Evolutionary conservation across 2,329 filamentous ascomycete genomes (phyloP).

Genomic region (Aspergillus aculeatus): DNA sequence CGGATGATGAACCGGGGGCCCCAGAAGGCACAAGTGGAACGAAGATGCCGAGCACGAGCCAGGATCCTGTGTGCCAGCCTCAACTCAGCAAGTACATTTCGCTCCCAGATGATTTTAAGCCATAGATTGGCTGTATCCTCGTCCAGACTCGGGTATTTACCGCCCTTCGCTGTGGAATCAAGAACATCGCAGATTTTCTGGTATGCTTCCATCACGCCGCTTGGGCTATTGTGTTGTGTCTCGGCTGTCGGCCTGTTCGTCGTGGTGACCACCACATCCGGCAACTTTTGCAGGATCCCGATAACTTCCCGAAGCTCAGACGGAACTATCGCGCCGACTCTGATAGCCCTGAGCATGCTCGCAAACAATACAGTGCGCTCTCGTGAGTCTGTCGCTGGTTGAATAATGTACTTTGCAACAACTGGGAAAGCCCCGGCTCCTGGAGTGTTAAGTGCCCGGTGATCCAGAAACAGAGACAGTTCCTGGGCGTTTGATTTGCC

Average conservation of each 20-base stretch:
- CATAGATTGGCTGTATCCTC: slow-evolving; percentile 30
- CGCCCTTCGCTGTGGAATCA: slow-evolving; percentile 32
- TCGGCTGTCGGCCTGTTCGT: not conserved
- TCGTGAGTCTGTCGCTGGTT: slow-evolving; percentile 9
- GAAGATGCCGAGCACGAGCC: slow-evolving; percentile 24
- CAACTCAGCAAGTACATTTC: slow-evolving; percentile 15
- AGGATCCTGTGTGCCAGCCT: slow-evolving; percentile 32
- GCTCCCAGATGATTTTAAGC: slow-evolving; percentile 29
- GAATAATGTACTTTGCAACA: slow-evolving; percentile 27
- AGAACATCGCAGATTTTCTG: slow-evolving; percentile 40
- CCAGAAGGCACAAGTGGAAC: slow-evolving; percentile 20
- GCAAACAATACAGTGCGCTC: not conserved
- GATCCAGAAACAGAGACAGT: slow-evolving; percentile 34
- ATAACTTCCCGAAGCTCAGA: not conserved
- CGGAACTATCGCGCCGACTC: not conserved
- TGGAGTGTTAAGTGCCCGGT: slow-evolving; percentile 36
- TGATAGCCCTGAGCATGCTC: not conserved
- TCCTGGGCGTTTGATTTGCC: slow-evolving; percentile 21
- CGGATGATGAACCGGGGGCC: slow-evolving; percentile 27
- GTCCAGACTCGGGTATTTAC: slow-evolving; percentile 34
- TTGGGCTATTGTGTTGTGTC: slow-evolving; percentile 10
- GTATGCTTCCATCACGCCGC: slow-evolving; percentile 22
- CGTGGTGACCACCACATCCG: not conserved
- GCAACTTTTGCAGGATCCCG: not conserved
- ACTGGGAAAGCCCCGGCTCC: slow-evolving; percentile 37